Evolutionary conservation across 257 asterid genomes (phyloP).

Genomic region (Nicotiana otophora): DNA sequence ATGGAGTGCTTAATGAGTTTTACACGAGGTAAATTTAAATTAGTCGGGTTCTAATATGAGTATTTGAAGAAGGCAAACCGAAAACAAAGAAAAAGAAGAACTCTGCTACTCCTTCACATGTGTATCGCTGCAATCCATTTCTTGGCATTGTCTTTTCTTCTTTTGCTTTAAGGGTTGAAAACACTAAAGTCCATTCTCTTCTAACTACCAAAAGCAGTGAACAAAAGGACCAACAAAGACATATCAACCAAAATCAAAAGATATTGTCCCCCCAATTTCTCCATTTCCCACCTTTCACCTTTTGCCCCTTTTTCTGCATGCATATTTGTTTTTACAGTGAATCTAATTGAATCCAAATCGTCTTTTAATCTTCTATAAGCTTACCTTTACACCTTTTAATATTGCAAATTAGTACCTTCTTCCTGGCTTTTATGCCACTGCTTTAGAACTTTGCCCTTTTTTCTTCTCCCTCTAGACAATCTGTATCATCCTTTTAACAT

Average conservation of each 20-base stretch:
- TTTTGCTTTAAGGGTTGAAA: not conserved
- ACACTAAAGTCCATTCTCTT: not conserved
- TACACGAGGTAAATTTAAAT: too few relatives aligned
- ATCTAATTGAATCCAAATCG: not conserved
- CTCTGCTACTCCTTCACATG: too few relatives aligned
- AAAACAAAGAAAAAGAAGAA: too few relatives aligned
- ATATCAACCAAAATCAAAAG: not conserved
- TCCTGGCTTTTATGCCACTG: not conserved
- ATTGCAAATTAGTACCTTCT: not conserved
- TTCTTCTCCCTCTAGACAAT: not conserved
- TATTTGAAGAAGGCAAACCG: too few relatives aligned
- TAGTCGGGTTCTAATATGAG: too few relatives aligned
- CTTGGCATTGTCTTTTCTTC: not conserved
- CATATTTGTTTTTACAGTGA: not conserved
- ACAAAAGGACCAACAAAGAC: slow-evolving; percentile 4
- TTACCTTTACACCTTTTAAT: not conserved
- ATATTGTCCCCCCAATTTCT: not conserved
- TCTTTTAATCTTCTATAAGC: slow-evolving; percentile 2
- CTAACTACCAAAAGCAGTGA: not conserved
- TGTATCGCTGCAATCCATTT: not conserved
- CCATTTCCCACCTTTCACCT: not conserved
- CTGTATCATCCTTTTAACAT: too few relatives aligned
- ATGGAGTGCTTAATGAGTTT: too few relatives aligned
- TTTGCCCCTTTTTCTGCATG: not conserved
- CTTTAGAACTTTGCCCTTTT: not conserved